Evolutionary conservation across 2,329 filamentous ascomycete genomes (phyloP).

Genomic region (Aurifilum marmelostoma): DNA sequence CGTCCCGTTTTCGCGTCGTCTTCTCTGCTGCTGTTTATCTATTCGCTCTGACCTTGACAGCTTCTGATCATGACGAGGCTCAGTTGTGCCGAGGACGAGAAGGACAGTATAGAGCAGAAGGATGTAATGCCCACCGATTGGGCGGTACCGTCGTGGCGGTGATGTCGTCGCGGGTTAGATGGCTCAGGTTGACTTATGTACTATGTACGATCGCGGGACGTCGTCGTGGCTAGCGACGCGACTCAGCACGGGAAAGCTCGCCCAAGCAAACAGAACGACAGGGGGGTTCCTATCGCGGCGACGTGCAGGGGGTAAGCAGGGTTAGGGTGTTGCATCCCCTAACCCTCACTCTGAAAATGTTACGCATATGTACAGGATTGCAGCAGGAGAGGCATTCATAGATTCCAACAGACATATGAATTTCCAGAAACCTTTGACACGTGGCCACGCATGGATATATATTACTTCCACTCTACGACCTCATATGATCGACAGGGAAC

Average conservation of each 20-base stretch:
- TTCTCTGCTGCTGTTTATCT: neutral
- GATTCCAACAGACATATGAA: neutral
- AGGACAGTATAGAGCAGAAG: neutral
- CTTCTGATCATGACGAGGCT: neutral
- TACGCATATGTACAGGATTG: too few species aligned
- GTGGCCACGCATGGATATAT: too few species aligned
- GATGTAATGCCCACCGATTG: conserved; percentile 14
- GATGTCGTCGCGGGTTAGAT: neutral
- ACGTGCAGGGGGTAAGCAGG: conserved; percentile 5
- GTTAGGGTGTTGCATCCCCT: neutral
- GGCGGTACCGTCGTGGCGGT: conserved; percentile 7
- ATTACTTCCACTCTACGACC: neutral
- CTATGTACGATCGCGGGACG: conserved; percentile 10
- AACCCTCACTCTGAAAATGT: neutral
- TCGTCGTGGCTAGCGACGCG: conserved; percentile 21
- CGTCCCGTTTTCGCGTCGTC: neutral
- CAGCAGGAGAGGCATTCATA: neutral
- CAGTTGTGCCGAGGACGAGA: neutral
- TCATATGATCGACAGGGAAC: neutral
- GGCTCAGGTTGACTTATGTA: neutral
- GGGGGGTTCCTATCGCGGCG: conserved; percentile 20
- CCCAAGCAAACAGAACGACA: conserved; percentile 21
- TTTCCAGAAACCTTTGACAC: neutral
- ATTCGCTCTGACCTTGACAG: neutral
- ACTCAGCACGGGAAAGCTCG: conserved; percentile 18